Conservation (phyloP, 129 eudicot species). For the Ambrosia trifida region DNA sequence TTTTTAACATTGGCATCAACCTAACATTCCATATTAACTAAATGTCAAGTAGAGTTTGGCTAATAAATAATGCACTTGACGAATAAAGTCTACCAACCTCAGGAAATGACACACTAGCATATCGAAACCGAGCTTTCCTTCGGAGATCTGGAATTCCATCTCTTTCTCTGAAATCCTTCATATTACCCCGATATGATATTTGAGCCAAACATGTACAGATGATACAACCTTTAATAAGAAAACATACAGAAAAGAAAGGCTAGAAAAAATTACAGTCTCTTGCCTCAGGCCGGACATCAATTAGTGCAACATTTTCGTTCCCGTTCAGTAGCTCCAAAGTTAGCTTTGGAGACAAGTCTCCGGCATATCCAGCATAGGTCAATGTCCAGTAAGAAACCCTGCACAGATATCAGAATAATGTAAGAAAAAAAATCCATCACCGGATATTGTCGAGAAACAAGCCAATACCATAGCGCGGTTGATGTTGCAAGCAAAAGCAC, state of each 20-base stretch:
- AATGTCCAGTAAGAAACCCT: slow-evolving; percentile 82
- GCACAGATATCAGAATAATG: slow-evolving; percentile 53
- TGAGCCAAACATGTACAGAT: slow-evolving; percentile 25
- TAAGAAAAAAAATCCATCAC: slow-evolving; percentile 6
- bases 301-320: slow-evolving; percentile 62
- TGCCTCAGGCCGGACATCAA: slow-evolving; percentile 99
- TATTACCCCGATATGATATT: slow-evolving; percentile 15
- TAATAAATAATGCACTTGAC: background rate
- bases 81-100: slow-evolving; percentile 55
- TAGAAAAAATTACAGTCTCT: slow-evolving; percentile 64
- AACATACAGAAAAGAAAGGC: slow-evolving; percentile 41
- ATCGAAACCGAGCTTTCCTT: slow-evolving; percentile 82
- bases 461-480: slow-evolving; percentile 66
- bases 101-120: slow-evolving; percentile 66
- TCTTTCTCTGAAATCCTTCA: slow-evolving; percentile 83
- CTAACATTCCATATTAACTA: slow-evolving; percentile 43
- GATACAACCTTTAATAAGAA: background rate
- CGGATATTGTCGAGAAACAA: background rate
- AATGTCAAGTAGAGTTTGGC: slow-evolving; percentile 4
- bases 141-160: slow-evolving; percentile 99
- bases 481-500: slow-evolving; percentile 68
- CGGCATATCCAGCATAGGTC: slow-evolving; percentile 91
- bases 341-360: slow-evolving; percentile 75
- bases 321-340: slow-evolving; percentile 67
- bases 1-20: slow-evolving; percentile 59